Conservation (phyloP, 192 early-diverging fungal genomes). For the Umbelopsis isabellina region DNA sequence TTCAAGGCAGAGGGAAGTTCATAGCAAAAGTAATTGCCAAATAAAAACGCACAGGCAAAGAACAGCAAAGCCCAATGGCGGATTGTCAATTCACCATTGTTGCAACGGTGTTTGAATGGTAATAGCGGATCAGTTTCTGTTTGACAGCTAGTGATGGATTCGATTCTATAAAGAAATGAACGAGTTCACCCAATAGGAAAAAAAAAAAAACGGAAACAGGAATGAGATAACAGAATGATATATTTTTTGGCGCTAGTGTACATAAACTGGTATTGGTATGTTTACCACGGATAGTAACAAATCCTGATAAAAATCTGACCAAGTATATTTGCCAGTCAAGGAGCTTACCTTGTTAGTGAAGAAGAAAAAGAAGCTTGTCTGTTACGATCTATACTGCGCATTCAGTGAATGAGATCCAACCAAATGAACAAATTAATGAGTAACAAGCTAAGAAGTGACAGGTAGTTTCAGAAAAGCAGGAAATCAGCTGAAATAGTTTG, state of each 20-base stretch:
- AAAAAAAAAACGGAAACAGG: no score
- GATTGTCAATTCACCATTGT: conserved; percentile 1
- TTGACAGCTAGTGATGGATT: conserved; percentile 12
- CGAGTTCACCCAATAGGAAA: no score
- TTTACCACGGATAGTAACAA: not conserved
- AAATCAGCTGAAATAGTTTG: no score
- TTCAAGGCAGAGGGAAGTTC: conserved; percentile 43
- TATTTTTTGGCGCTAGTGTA: no score
- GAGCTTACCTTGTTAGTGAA: conserved; percentile 13
- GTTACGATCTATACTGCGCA: not conserved
- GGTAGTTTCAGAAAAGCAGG: no score
- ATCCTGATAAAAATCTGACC: not conserved
- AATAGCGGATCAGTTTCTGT: conserved; percentile 18
- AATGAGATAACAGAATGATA: no score
- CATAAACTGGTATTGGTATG: no score
- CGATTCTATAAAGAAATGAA: not conserved
- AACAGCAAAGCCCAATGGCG: conserved; percentile 44
- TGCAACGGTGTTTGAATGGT: conserved; percentile 11
- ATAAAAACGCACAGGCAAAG: conserved; percentile 42
- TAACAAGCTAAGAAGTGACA: no score
- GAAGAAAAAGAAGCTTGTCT: conserved; percentile 1
- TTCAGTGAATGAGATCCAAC: not conserved
- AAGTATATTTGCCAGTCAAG: not conserved
- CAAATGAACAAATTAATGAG: no score
- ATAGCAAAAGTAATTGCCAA: conserved; percentile 50